Percentiles rank a stretch among this genome's conserved stretches.
phyloP scores from a whole-genome alignment of 352 stramenopile genomes.

The Pythium apleroticum region DNA sequence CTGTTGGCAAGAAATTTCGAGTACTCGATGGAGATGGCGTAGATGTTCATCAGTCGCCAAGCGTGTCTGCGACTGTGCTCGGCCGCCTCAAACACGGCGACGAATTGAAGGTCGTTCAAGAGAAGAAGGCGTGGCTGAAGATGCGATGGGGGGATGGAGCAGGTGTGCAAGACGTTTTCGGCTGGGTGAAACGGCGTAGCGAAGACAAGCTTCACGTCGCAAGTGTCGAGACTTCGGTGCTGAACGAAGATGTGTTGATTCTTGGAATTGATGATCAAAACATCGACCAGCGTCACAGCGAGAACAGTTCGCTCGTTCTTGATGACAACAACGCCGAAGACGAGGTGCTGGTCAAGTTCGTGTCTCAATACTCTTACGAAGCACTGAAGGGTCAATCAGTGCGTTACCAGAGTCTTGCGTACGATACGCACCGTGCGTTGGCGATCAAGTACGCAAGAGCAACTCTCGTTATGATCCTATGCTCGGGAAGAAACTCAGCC shows the following conservation, averaged over 20 bases:
- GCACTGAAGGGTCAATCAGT: slow-evolving; percentile 57
- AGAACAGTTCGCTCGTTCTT: slow-evolving; percentile 41
- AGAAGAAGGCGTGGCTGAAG: slow-evolving; percentile 12
- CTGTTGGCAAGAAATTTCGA: background rate
- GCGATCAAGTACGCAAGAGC: slow-evolving; percentile 57
- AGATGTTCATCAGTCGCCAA: background rate
- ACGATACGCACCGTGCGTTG: slow-evolving; percentile 59
- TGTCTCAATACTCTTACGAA: slow-evolving; percentile 66
- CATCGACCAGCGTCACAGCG: slow-evolving; percentile 31
- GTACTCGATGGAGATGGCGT: slow-evolving; percentile 7
- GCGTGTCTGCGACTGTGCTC: background rate
- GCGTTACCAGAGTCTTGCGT: slow-evolving; percentile 60
- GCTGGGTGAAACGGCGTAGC: slow-evolving; percentile 50
- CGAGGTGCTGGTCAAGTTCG: slow-evolving; percentile 51
- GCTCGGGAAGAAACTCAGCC: background rate
- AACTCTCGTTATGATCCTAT: slow-evolving; percentile 42
- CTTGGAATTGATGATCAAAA: slow-evolving; percentile 55
- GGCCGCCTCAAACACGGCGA: slow-evolving; percentile 5
- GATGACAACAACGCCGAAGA: slow-evolving; percentile 61
- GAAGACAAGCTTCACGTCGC: slow-evolving; percentile 39
- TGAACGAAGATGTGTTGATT: slow-evolving; percentile 59
- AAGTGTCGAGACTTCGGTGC: slow-evolving; percentile 14
- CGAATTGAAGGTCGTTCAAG: background rate
- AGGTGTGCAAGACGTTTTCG: slow-evolving; percentile 14
- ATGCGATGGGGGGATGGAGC: background rate